Evolutionary conservation across 2,329 filamentous ascomycete genomes (phyloP), one percentile per base, ranked within the genome.

Genomic region (Lachnellula suecica): DNA sequence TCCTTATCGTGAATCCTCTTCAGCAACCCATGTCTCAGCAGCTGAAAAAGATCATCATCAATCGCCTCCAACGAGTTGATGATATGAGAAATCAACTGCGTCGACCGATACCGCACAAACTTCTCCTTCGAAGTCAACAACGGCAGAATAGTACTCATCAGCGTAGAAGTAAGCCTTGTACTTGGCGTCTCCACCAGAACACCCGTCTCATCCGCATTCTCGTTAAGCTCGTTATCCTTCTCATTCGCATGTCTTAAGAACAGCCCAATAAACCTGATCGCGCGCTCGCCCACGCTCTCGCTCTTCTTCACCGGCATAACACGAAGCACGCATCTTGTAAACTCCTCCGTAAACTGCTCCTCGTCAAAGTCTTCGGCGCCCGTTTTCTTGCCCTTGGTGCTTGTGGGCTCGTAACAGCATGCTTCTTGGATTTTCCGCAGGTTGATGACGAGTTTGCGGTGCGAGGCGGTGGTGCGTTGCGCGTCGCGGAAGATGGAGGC

Each of bases 1-100:
- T 99, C 94, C 71, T 97, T 97, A 72, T 99, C 94, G 60, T 91
- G 85, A 46, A 97, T 87, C 29, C 94, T 82, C 71, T 89, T 95
- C 41, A 96, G 74, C 34, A 99, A 75, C 0, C 87, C 88, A 48
- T 89, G 80, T 47, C 90, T 83, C 54, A 97, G 78, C 53, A 90
- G 82, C 62, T 91, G 85, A 68, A 96, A 99, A 10, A 97, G 73
- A 44, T 94, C 90, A 67, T 96, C 91, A 64, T 97, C 94, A 62
- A 97, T 90, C 2, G 90, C 87, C 57, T 96, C 90, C 23, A 99
- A 79, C 11, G 88, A 94, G 72, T 96, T 96, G 72, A 99, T 87
- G 57, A 97, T 85, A 68, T 96, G 89, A 2, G 91, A 88, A 48
- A 96, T 84, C 47, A 96, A 82, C 68, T 99, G 94, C 0, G 93